Conservation (phyloP, 1,284 basidiomycete genomes). For the Macrocybe sp. region DNA sequence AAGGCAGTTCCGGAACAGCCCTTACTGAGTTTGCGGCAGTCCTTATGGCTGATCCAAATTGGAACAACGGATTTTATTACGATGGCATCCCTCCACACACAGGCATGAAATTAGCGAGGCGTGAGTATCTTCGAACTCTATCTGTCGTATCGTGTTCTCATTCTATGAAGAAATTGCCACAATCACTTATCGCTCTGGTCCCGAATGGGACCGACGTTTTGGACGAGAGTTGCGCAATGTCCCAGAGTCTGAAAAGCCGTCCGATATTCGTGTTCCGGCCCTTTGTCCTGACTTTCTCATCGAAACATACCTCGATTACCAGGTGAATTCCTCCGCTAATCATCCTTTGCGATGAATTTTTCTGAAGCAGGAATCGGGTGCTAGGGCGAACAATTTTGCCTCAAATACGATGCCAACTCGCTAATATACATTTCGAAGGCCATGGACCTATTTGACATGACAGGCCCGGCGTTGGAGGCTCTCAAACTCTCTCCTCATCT, state of each 20-base stretch:
- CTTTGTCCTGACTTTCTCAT: conserved; percentile 98
- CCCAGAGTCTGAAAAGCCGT: conserved; percentile 26
- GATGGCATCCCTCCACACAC: conserved; percentile 91
- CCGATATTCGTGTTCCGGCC: conserved; percentile 53
- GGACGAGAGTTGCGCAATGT: conserved; percentile 66
- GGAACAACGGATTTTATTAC: conserved; percentile 99
- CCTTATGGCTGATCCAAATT: conserved; percentile 98
- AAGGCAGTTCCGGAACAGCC: conserved; percentile 3
- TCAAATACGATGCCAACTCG: conserved; percentile 99
- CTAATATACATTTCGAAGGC: conserved; percentile 98
- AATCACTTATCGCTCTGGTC: conserved; percentile 97
- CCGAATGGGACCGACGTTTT: conserved; percentile 98
- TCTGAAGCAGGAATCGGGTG: background rate
- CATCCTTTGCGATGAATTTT: background rate
- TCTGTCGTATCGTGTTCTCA: background rate
- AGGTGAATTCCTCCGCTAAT: conserved; percentile 38
- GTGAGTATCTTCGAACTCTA: conserved; percentile 41
- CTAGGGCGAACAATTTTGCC: conserved; percentile 91
- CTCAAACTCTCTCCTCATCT: conserved; percentile 46
- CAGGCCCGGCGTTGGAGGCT: conserved; percentile 68
- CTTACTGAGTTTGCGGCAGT: conserved; percentile 44
- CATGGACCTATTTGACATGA: conserved; percentile 99
- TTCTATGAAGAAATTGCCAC: conserved; percentile 84
- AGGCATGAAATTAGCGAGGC: conserved; percentile 97
- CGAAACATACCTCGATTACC: conserved; percentile 98